phyloP scores from a whole-genome alignment of 495 filamentous ascomycete species.

The Amorphotheca resinae region DNA sequence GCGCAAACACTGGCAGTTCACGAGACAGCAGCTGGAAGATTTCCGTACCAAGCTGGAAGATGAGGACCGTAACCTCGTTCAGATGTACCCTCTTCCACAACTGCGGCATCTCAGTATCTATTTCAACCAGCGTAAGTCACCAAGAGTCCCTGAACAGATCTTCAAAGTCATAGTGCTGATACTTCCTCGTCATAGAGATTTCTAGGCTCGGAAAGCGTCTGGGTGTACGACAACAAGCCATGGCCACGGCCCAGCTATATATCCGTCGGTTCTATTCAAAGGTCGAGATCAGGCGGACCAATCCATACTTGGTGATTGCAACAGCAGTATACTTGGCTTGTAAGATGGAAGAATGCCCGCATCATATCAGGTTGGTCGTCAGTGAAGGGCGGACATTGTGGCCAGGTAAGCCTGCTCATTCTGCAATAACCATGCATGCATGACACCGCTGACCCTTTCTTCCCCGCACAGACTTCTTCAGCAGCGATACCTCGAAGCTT shows the following conservation, averaged over 20 bases:
- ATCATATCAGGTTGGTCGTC: conserved; percentile 83
- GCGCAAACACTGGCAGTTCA: conserved; percentile 78
- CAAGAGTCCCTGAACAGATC: not conserved
- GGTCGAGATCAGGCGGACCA: conserved; percentile 83
- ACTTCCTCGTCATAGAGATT: conserved; percentile 45
- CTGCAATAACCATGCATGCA: not conserved
- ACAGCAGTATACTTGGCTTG: conserved; percentile 92
- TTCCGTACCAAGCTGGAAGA: conserved; percentile 62
- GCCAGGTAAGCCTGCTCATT: conserved; percentile 46
- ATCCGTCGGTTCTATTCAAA: conserved; percentile 86
- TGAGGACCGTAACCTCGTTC: conserved; percentile 54
- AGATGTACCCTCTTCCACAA: conserved; percentile 72
- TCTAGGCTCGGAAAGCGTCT: conserved; percentile 67
- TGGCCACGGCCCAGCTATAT: conserved; percentile 93
- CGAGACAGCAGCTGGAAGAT: conserved; percentile 60
- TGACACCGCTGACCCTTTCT: conserved; percentile 17
- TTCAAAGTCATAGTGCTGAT: no score
- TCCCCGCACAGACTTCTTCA: conserved; percentile 51
- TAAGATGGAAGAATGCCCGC: conserved; percentile 97
- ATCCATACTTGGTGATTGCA: conserved; percentile 81
- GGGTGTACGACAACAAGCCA: conserved; percentile 75
- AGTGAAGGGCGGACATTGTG: conserved; percentile 77
- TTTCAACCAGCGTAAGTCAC: conserved; percentile 68
- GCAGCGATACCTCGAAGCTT: conserved; percentile 70
- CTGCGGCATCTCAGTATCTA: conserved; percentile 77